These are phyloP conservation scores for Caryopteris hybrid DNA, from an alignment of 305 asterid genomes.

Conservation along the genomic window DNA sequence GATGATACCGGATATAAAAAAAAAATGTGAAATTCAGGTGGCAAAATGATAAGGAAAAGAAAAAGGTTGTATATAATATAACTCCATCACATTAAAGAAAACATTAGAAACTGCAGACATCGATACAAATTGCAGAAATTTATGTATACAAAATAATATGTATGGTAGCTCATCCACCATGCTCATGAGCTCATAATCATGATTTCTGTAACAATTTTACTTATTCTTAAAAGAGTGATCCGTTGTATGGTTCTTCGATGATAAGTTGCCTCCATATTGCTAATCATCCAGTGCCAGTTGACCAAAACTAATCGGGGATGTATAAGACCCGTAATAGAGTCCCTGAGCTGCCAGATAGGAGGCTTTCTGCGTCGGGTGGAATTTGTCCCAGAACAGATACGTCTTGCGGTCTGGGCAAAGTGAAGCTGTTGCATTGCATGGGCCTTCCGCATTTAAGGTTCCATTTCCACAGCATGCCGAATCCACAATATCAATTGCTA, in stretches of 20 bases:
- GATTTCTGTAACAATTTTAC: not conserved
- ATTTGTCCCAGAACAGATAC: slow-evolving; percentile 58
- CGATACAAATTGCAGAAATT: not conserved
- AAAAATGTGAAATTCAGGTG: not conserved
- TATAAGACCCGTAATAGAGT: slow-evolving; percentile 46
- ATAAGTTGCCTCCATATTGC: not conserved
- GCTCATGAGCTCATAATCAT: not conserved
- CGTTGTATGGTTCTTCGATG: not conserved
- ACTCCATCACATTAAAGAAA: no score
- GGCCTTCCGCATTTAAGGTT: slow-evolving; percentile 29
- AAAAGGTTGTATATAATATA: no score
- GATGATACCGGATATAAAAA: no score
- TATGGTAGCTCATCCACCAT: not conserved
- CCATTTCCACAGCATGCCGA: slow-evolving; percentile 58
- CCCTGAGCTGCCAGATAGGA: slow-evolving; percentile 40
- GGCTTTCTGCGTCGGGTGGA: slow-evolving; percentile 58
- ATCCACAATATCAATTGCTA: slow-evolving; percentile 26
- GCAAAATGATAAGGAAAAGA: no score
- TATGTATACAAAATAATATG: not conserved
- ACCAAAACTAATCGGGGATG: slow-evolving; percentile 53
- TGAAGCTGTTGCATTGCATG: slow-evolving; percentile 38
- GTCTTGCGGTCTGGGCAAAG: slow-evolving; percentile 37
- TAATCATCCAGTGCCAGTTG: slow-evolving; percentile 40
- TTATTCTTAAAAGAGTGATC: not conserved
- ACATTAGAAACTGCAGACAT: not conserved